Base-by-base conservation (phyloP, 768 basidiomycete genomes). In the Termitomyces sp. region DNA sequence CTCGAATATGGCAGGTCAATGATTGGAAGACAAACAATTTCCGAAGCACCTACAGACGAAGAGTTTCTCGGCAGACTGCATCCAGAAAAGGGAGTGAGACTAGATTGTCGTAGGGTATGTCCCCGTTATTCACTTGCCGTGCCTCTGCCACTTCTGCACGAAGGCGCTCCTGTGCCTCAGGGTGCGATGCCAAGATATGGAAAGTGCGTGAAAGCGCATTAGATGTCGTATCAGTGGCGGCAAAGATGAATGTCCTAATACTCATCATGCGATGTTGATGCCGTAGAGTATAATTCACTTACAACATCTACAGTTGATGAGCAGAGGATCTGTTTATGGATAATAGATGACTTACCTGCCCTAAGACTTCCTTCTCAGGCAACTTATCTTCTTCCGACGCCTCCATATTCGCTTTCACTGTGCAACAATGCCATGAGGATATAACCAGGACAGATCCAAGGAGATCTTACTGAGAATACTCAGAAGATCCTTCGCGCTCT, bases 1-100 rank as follows among this genome's bases (percentile, higher is more conserved):
- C 47, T 48, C 31, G 10, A 13, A 31, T 12, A 20, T 33, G 5
- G 61, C 4, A 52, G 0, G 34, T 34, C 34, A n/a, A 37, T 26
- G 13, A 26, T 13, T 15, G 7, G 22, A 18, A 37, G 13, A 8
- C 0, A 57, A 41, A 49, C 15, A 37, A 26, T 16, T 26, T 5
- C 63, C 45, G 4, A 62, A 28, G 1, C 5, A 63, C 64, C 12
- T 54, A 69, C 65, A 71, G 46, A 15, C 51, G 51, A 16, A 62
- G 47, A 20, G 58, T 51, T 18, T 62, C 36, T 20, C 51, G 24
- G 9, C 51, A 52, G 20, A 52, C 51, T 52, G 36, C 37, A n/a
- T 52, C 24, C 16, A 52, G 37, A 22, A 39, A 28, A 36, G 51
- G 51, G 3, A 51, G 51, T 37, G 36, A 37, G 15, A 51, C 24